These are phyloP conservation scores for Fennellomyces sp. DNA, from an alignment of 371 early-diverging fungal genomes.

Conservation along the genomic window DNA sequence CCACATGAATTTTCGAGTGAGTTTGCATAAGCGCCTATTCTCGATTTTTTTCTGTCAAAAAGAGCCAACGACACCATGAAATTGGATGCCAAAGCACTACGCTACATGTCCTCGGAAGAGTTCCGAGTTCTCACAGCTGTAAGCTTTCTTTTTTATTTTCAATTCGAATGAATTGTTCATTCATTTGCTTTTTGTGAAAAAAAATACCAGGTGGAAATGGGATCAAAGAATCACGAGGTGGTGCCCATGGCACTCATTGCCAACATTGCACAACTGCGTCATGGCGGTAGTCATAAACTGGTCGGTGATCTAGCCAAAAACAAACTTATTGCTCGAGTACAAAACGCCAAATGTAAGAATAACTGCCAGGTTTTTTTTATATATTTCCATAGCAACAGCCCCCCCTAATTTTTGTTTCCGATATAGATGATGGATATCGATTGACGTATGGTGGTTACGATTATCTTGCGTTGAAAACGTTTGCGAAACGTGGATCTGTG, in stretches of 20 bases:
- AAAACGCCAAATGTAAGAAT: conserved; percentile 81
- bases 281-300: conserved; percentile 85
- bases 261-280: conserved; percentile 85
- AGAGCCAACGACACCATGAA: conserved; percentile 73
- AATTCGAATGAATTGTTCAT: too few species aligned
- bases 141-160: conserved; percentile 21
- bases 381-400: not conserved
- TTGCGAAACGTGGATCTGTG: conserved; percentile 88
- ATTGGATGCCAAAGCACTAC: conserved; percentile 90
- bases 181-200: not conserved
- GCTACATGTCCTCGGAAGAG: conserved; percentile 93
- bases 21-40: too few species aligned
- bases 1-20: too few species aligned
- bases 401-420: not conserved
- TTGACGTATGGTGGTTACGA: conserved; percentile 99
- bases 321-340: conserved; percentile 87
- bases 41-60: too few species aligned
- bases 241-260: conserved; percentile 91
- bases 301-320: conserved; percentile 85
- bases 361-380: not conserved
- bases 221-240: conserved; percentile 96
- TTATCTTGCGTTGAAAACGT: conserved; percentile 96
- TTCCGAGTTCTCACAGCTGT: conserved; percentile 96
- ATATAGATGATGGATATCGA: conserved; percentile 96
- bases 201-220: conserved; percentile 84